Base-by-base conservation (phyloP, 2,329 filamentous ascomycete species). In the Gyromitra esculenta region DNA sequence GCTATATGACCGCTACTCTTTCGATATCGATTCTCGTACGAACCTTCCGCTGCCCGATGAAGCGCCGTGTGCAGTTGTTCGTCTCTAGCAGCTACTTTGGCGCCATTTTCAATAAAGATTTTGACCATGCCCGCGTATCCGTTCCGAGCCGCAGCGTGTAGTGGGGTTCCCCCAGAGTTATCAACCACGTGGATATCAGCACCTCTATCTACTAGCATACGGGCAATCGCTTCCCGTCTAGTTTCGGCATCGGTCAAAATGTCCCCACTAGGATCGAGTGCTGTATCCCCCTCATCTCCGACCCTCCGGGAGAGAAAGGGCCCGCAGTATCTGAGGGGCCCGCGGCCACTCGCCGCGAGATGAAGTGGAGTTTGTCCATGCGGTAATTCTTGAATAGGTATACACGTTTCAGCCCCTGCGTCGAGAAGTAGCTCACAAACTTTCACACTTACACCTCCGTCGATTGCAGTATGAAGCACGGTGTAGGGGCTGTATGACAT, bases 41-140 rank as follows among this genome's bases (percentile, higher is more conserved):
- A 70, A 45, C 69, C 69, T 15, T 57, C 37, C 8, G 69, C 69
- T 4, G 69, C 69, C 48, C 39, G 25, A 41, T 66, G 48, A 45
- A 73, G 62, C 3, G 69, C 15, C 35, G 60, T 73, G 25, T 11
- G 21, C 15, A 18, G 48, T 5, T 11, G 18, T 4, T 1, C 31
- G 59, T 57, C 60, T n/a, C 13, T 37, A n/a, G 60, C 15, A 25
- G 21, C 37, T 18, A 73, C 21, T 2, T 73, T 37, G 15, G 31
- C 59, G 11, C 60, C 69, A 0, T 57, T 39, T 50, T 73, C 60
- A 35, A 73, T 48, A 6, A 73, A n/a, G 18, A 73, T 37, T n/a
- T 66, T 43, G 2, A 39, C 50, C 31, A 73, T 39, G 5, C 21
- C 69, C 21, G 0, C 11, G 15, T 57, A 66, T 39, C 60, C 69